Evolutionary conservation across 805 yeast species (phyloP), one percentile per base, ranked within the genome.

Genomic region (Teunomyces funiuensis): DNA sequence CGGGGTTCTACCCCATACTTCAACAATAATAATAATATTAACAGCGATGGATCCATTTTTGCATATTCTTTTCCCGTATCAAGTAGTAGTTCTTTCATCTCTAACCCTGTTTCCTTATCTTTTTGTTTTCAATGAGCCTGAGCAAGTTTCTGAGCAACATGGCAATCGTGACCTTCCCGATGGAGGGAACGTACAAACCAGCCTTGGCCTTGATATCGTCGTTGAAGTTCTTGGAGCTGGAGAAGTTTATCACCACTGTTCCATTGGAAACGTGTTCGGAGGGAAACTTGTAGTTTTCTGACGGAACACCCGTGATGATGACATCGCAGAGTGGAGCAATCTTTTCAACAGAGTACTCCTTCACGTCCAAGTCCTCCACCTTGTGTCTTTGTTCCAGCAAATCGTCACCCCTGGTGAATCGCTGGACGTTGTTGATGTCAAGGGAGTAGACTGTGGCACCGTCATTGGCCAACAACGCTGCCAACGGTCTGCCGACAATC

Each of bases 381-480:
- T 83, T 84, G 62, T 93, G 99, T 57, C 90, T 83, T 42, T 76
- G 80, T 54, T 84, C 79, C 57, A 79, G 80, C 53, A 93, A 72
- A 28, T 95, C 95, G 54, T 88, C 95, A 26, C 99, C 99, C 55
- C 99, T 78, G 15, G 97, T 91, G 66, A 87, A 93, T 60, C 82
- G 81, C 63, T 93, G 98, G 48, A 89, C 81, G 53, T 88, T 86
- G 54, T 85, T 82, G 38, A 93, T 67, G 59, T 93, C 98, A 2
- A 82, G 91, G 1, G 98, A 90, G 61, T 85, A 93, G 2, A 93
- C 98, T 1, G 83, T 84, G 16, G 99, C 99, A 47, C 99, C 99
- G 58, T 93, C 99, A 57, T 93, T 93, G 14, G 99, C 98, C 49
- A 93, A 71, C 27, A 93, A 65, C 0, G 99, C 98, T 25, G 98